Evolutionary conservation across 345 rosid species (phyloP), one percentile per base, ranked within the genome.

Genomic region (Heritiera littoralis): DNA sequence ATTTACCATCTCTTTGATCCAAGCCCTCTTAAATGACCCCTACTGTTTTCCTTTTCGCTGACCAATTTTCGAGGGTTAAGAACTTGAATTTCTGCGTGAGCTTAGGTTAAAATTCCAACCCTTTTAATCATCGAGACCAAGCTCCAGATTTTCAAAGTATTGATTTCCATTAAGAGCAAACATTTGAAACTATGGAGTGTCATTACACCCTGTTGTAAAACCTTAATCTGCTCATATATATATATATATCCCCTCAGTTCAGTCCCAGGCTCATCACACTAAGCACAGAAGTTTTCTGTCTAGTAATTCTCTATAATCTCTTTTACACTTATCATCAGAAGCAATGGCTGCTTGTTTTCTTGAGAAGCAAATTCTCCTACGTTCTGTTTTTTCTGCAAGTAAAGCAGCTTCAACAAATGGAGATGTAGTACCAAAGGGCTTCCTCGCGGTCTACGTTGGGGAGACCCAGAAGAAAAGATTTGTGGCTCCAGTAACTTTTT

Each of bases 391-490:
- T 15, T 43, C 28, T 58, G 4, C 17, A 63, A 77, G 67, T 65
- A 72, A 70, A 15, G 66, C 64, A 28, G 17, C 28, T 41, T 64
- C 73, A 64, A 61, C 14, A 0, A 35, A 49, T 61, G 41, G 38
- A 60, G 66, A 63, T 30, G 41, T 63, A 32, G 84, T 82, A 20
- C 86, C 84, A 38, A 84, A 85, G 72, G 85, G 79, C 28, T 67
- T 58, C 49, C 65, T 85, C 18, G 77, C 80, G 1, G 74, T 82
- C 30, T 75, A 79, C 69, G 66, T 78, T 17, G 84, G 86, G 35
- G 77, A 84, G 54, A 65, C 66, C 46, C 17, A 77, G 80, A 82
- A 82, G 74, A 86, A 80, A 81, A 49, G 73, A 80, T 85, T 66
- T 35, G 6, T 74, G 14, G 32, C 80, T 66, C 86, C 81, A 1